phyloP scores from a whole-genome alignment of 345 rosid species.

The Tarenaya hassleriana region DNA sequence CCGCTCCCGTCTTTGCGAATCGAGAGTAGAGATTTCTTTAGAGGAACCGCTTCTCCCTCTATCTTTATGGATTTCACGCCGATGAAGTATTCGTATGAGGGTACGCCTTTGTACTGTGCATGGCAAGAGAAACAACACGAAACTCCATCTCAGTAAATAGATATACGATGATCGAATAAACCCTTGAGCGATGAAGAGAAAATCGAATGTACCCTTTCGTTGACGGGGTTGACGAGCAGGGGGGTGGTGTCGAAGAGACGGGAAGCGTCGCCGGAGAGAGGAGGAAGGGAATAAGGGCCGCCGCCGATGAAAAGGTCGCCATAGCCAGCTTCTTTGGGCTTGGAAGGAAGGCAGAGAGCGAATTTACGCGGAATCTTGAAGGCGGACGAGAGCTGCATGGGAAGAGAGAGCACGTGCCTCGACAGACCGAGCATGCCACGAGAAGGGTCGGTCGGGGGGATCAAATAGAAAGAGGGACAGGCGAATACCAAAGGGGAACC shows the following conservation, averaged over 20 bases:
- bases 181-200: too few species aligned
- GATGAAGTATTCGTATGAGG: slow-evolving; percentile 36
- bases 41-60: slow-evolving; percentile 25
- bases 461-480: too few species aligned
- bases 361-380: too few species aligned
- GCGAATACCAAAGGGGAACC: slow-evolving; percentile 13
- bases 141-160: too few species aligned
- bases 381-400: slow-evolving; percentile 25
- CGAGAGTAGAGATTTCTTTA: slow-evolving; percentile 29
- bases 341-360: slow-evolving; percentile 32
- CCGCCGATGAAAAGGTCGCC: slow-evolving; percentile 31
- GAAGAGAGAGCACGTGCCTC: slow-evolving; percentile 18
- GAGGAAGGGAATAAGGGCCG: slow-evolving; percentile 26
- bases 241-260: slow-evolving; percentile 25
- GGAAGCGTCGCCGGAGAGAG: slow-evolving; percentile 15
- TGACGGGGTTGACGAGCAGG: slow-evolving; percentile 22
- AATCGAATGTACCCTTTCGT: too few species aligned
- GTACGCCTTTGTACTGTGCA: too few species aligned
- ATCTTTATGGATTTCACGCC: slow-evolving; percentile 25
- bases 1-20: too few species aligned
- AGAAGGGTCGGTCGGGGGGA: too few species aligned
- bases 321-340: not conserved
- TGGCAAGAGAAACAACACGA: too few species aligned
- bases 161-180: too few species aligned
- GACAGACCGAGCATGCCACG: slow-evolving; percentile 35